phyloP scores from a whole-genome alignment of 192 early-diverging fungal species.

The Tieghemiomyces parasiticus region DNA sequence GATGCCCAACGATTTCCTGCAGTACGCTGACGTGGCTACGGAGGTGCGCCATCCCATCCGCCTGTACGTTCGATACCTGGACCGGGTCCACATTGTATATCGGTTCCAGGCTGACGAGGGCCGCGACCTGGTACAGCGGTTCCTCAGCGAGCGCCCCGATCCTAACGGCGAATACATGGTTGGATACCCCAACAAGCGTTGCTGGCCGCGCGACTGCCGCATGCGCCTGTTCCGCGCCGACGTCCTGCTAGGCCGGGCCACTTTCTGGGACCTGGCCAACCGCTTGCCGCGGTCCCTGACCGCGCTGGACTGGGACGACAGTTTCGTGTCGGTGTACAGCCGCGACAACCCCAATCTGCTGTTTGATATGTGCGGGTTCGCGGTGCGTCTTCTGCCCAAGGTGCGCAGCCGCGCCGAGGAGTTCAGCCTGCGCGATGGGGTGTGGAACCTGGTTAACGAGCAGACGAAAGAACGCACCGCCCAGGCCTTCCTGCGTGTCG shows the following conservation, averaged over 20 bases:
- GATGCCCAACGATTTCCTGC: constrained; percentile 92
- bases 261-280: constrained; percentile 99
- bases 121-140: constrained; percentile 90
- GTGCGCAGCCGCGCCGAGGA: constrained; percentile 70
- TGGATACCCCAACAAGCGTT: constrained; percentile 96
- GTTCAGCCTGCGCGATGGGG: constrained; percentile 74
- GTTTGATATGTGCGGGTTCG: constrained; percentile 84
- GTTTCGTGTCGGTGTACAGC: constrained; percentile 91
- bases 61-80: constrained; percentile 89
- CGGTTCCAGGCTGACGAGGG: constrained; percentile 88
- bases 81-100: constrained; percentile 86
- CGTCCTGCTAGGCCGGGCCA: constrained; percentile 92
- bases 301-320: constrained; percentile 96
- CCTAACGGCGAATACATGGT: constrained; percentile 93
- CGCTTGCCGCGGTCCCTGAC: constrained; percentile 91
- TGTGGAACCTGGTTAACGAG: constrained; percentile 94
- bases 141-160: constrained; percentile 95
- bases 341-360: constrained; percentile 96
- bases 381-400: constrained; percentile 90
- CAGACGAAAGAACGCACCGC: constrained; percentile 96
- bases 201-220: constrained; percentile 97
- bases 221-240: constrained; percentile 99
- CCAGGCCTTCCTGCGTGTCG: constrained; percentile 92
- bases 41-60: constrained; percentile 95
- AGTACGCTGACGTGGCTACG: constrained; percentile 78